Base-by-base conservation (phyloP, 2,329 filamentous ascomycete species). In the Calonectria pseudoturangicola region DNA sequence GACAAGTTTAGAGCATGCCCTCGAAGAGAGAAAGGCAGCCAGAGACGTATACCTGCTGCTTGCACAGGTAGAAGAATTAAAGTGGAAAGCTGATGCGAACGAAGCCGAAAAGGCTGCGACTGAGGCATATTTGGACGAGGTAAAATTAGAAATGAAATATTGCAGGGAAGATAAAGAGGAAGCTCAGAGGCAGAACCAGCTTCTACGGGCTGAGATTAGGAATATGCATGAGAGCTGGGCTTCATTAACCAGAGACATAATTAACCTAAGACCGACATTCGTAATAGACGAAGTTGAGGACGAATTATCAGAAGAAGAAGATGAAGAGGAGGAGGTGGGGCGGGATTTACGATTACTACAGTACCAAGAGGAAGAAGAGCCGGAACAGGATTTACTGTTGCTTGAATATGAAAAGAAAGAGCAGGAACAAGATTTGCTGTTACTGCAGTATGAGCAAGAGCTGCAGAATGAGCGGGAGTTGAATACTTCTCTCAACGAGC, bases 81-180 rank as follows among this genome's bases (percentile, higher is more conserved):
- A 41, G 54, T 41, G 30, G 54, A 60, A 60, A n/a, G 33, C 54
- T 27, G 54, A 60, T 5, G 54, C 54, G 33, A 36, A 60, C 54
- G 54, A 60, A 15, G 54, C 54, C 13, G 54, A 60, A 12, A 60
- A 60, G 36, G 33, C 54, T 15, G 33, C 33, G 13, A 39, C 36
- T 10, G 39, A 27, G 30, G 33, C 54, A 21, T 25, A 60, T 8
- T 16, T 60, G 54, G 54, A 60, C 33, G 16, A 41, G 36, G 12
- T 60, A 25, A 60, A 18, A 15, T 39, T 60, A 16, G 54, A 60
- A 60, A 27, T 60, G 36, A 25, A 15, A 41, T 60, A 60, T 41
- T 60, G 54, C 54, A 30, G 41, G 15, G 33, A 41, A 8, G 54
- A 60, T 25, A 60, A 25, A 60, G 54, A 60, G 25, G 54, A 60